Base-by-base conservation (phyloP, 306 rosid genomes). In the Luffa aegyptiaca region DNA sequence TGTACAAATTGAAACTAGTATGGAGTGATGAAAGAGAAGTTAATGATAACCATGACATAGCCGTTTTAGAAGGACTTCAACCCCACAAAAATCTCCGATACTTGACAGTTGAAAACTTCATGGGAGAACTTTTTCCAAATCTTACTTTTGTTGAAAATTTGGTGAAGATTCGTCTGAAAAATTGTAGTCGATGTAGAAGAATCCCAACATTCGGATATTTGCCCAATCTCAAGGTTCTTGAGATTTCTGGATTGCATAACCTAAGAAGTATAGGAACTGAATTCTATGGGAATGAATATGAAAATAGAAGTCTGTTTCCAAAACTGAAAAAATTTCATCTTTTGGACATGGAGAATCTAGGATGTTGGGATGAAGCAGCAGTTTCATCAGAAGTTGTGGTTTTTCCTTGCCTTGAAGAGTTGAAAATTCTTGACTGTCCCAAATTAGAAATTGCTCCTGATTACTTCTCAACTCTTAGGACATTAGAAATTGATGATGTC, bases 11-110 rank as follows among this genome's bases (percentile, higher is more conserved):
- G 56, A 59, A 61, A 57, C 71, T 78, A 9, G 56, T 57, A 61
- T 78, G 81, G 81, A 78, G 14, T 12, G 81, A 26, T 33, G 18
- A 31, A 59, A 59, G 81, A 78, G 81, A 41, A 45, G 55, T 33
- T 31, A 44, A 33, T 17, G 26, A 58, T 46, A 48, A 78, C 37
- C 56, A 78, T 6, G 68, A 61, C 80, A 77, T 6, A 12, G 39
- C 35, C 5, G 81, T 78, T 61, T 45, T 78, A n/a, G 71, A 61
- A 78, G 81, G 81, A 35, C 81, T 61, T 44, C 69, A 62, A 62
- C 81, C 81, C 14, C 81, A 78, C 56, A 45, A 11, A 14, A 78
- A 78, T 46, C 53, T 78, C 26, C 57, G 14, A 61, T 39, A 6
- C 71, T 33, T 78, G 72, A 63, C 39, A 63, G 21, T 78, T 61